Percentiles rank a stretch among this genome's conserved stretches.
Evolutionary conservation across 495 filamentous ascomycete genomes (phyloP).

Genomic region (Penicillium manginii): DNA sequence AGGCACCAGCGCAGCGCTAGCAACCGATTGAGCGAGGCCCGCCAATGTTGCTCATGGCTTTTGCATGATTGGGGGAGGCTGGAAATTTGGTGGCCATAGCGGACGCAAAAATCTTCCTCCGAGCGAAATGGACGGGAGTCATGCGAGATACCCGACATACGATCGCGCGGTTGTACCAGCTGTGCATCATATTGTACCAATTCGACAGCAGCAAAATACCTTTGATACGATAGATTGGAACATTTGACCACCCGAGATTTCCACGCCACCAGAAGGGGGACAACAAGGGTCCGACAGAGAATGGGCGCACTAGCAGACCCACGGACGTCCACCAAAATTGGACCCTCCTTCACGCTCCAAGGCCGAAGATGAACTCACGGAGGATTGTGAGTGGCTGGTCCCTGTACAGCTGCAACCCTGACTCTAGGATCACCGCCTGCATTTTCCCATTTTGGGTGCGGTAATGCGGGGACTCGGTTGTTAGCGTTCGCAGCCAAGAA

Average conservation of each 20-base stretch:
- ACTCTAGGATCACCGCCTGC: constrained; percentile 21
- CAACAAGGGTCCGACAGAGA: constrained; percentile 15
- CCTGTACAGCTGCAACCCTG: constrained; percentile 26
- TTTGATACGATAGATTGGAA: background rate
- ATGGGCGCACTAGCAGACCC: constrained; percentile 1
- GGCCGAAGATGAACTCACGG: background rate
- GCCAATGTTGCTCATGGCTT: background rate
- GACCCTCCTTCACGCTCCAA: background rate
- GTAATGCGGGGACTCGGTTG: constrained; percentile 24
- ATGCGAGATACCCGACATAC: background rate
- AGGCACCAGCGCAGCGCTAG: background rate
- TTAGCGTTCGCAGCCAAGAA: constrained; percentile 15
- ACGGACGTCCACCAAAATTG: background rate
- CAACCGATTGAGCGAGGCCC: background rate
- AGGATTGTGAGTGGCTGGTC: constrained; percentile 17
- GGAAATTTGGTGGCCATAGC: constrained; percentile 3
- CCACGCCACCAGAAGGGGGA: background rate
- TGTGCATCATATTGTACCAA: background rate
- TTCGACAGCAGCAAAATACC: background rate
- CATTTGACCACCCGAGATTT: background rate
- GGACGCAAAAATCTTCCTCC: background rate
- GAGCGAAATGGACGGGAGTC: background rate
- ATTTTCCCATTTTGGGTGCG: constrained; percentile 12
- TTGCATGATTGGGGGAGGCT: background rate
- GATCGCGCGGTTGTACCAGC: background rate